These are phyloP conservation scores for Globisporangium nagaii DNA, from an alignment of 352 stramenopile genomes.

Conservation along the genomic window DNA sequence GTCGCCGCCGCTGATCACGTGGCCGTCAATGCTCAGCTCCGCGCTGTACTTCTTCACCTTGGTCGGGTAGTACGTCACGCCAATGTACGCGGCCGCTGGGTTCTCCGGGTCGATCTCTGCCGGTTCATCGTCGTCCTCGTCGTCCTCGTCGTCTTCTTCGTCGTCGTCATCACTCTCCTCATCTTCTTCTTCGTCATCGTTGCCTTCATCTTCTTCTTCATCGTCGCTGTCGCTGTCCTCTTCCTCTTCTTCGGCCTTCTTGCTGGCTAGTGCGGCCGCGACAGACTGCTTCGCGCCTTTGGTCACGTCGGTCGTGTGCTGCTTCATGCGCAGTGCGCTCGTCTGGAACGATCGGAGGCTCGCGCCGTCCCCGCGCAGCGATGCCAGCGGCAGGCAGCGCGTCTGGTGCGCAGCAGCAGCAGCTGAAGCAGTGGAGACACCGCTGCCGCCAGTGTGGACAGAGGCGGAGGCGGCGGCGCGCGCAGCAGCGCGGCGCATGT, in stretches of 20 bases:
- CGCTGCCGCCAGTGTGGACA: neutral
- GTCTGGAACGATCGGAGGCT: conserved; percentile 11
- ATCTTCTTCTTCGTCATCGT: neutral
- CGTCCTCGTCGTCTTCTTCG: conserved; percentile 10
- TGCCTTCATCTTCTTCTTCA: neutral
- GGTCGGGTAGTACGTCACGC: conserved; percentile 53
- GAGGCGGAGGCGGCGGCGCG: neutral
- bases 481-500: conserved; percentile 7
- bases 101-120: conserved; percentile 24
- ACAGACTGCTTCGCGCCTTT: conserved; percentile 10
- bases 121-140: conserved; percentile 21
- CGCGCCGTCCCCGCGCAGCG: neutral
- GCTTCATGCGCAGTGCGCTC: conserved; percentile 11
- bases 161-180: neutral
- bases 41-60: conserved; percentile 86
- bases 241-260: conserved; percentile 5
- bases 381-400: neutral
- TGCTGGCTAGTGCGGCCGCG: conserved; percentile 4
- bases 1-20: conserved; percentile 71
- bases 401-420: neutral
- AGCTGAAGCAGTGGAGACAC: neutral
- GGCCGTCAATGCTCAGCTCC: conserved; percentile 57
- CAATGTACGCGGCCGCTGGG: conserved; percentile 45
- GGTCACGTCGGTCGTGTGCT: conserved; percentile 19
- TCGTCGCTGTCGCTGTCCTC: too few relatives aligned